Conservation (phyloP, 768 basidiomycete genomes). For the Trametes coccinea region DNA sequence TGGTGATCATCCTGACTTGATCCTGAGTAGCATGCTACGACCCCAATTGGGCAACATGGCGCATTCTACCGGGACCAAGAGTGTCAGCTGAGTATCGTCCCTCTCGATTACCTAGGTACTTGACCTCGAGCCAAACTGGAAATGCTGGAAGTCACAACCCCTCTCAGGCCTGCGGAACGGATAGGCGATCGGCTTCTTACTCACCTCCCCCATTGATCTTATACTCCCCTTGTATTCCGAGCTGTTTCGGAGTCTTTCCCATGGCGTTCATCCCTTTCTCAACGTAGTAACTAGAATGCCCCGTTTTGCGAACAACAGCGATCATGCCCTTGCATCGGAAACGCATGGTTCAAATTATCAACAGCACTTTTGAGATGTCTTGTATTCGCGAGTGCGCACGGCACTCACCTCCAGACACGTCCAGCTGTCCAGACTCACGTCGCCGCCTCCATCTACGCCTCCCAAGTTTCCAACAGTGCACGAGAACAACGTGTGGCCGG, state of each 20-base stretch:
- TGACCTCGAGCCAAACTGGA: conserved; percentile 81
- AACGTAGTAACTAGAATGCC: conserved; percentile 84
- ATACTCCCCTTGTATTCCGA: conserved; percentile 66
- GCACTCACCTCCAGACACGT: conserved; percentile 55
- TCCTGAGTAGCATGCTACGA: conserved; percentile 79
- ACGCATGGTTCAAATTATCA: background rate
- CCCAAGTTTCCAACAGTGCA: conserved; percentile 86
- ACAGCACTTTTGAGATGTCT: background rate
- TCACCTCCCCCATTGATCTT: conserved; percentile 76
- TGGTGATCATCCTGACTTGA: conserved; percentile 79
- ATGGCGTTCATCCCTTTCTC: conserved; percentile 85
- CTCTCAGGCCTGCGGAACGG: background rate
- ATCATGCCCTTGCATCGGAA: conserved; percentile 52
- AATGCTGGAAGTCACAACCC: conserved; percentile 51
- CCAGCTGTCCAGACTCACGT: conserved; percentile 84
- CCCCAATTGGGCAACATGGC: conserved; percentile 78
- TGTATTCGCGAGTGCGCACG: background rate
- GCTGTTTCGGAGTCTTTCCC: conserved; percentile 73
- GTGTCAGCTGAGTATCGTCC: too few relatives aligned
- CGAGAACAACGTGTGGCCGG: conserved; percentile 76
- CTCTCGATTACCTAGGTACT: too few relatives aligned
- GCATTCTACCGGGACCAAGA: conserved; percentile 53
- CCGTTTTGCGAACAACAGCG: conserved; percentile 73
- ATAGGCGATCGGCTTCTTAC: conserved; percentile 25
- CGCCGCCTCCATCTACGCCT: conserved; percentile 61